Conservation (phyloP, 495 filamentous ascomycete genomes). For the Xanthoparmelia taractica region DNA sequence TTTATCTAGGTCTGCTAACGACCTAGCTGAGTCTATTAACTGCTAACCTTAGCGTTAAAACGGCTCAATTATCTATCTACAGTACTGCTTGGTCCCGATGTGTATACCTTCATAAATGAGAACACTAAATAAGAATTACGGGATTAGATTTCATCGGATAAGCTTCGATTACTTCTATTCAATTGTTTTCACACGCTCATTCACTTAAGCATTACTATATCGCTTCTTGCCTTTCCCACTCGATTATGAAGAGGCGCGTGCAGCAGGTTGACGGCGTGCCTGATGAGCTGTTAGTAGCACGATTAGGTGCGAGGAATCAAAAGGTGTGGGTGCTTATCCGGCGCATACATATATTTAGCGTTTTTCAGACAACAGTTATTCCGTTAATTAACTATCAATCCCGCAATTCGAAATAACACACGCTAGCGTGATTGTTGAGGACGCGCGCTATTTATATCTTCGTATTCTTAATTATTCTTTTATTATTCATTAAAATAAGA, state of each 20-base stretch:
- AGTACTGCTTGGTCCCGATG: too few relatives aligned
- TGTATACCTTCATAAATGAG: too few relatives aligned
- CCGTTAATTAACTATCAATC: conserved; percentile 12
- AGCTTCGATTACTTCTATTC: conserved; percentile 2
- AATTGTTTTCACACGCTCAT: background rate
- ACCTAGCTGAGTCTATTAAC: too few relatives aligned
- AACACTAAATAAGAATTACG: too few relatives aligned
- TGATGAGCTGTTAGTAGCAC: conserved; percentile 2
- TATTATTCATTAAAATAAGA: too few relatives aligned
- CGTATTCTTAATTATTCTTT: too few relatives aligned
- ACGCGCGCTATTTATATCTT: too few relatives aligned
- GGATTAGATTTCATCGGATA: too few relatives aligned
- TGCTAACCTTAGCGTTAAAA: too few relatives aligned
- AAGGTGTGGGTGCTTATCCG: too few relatives aligned
- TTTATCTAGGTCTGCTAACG: too few relatives aligned
- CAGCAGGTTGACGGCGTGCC: background rate
- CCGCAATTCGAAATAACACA: conserved; percentile 6
- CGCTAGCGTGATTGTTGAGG: conserved; percentile 6
- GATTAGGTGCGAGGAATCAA: background rate
- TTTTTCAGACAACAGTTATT: conserved; percentile 13
- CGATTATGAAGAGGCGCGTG: background rate
- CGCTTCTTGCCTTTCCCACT: background rate
- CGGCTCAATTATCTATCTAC: too few relatives aligned
- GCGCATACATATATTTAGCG: conserved; percentile 7
- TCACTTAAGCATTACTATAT: background rate